Evolutionary conservation across 352 stramenopile species (phyloP), one percentile per base, ranked within the genome.

Genomic region (Phytophthora aleatoria): DNA sequence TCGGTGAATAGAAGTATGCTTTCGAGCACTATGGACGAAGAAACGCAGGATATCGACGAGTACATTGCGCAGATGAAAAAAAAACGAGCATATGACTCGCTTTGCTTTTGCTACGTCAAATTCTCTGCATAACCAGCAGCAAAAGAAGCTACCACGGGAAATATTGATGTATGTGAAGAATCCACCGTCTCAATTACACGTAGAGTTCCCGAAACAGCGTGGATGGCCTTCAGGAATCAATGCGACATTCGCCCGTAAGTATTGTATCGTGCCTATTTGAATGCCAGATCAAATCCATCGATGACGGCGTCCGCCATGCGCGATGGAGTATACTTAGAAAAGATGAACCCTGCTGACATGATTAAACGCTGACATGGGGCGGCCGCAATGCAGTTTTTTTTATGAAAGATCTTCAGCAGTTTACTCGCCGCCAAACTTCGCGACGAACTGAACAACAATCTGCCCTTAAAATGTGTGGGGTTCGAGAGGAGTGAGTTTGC

Each of bases 311-410:
- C 33, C 3, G 15, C 0, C 5, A 71, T 77, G 16, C 64, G 59
- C 2, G 24, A 59, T 0, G 55, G 61, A 15, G 16, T 0, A 5
- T 74, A 47, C 51, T 60, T 59, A 30, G 9, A 57, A 10, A 24
- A n/a, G 1, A 12, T 62, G 2, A 20, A 5, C 15, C 3, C 27
- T 28, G 39, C 2, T 10, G 55, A 71, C 11, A 13, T 35, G 51
- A 27, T 63, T 0, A 68, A 77, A 36, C 42, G 69, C 39, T 77
- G 69, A 60, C 55, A 77, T 38, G 69, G 69, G 43, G 66, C 39
- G 0, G 64, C 47, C 31, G 62, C 57, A 3, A 13, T 75, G 28
- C 10, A 49, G 5, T 44, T 75, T 45, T 28, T 28, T 75, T 8
- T 11, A 16, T 20, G 20, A 26, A 38, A 36, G 28, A 50, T 6